Base-by-base conservation (phyloP, 192 early-diverging fungal species). In the Dispira parvispora region DNA sequence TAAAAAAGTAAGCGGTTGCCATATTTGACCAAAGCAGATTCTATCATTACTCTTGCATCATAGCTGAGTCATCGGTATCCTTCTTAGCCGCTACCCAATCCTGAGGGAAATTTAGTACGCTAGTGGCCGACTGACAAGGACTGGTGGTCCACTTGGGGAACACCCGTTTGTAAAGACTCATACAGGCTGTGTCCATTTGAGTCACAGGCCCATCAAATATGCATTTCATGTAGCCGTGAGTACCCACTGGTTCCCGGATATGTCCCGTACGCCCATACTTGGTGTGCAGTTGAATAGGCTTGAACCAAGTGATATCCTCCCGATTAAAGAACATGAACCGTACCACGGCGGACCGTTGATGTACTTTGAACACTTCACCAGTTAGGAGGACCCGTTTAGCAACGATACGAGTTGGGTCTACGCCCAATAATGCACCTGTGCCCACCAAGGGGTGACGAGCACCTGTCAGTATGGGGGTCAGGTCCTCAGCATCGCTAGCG, bases 281-380 rank as follows among this genome's bases (percentile, higher is more conserved):
- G 13, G 94, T 94, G 38, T 78, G 72, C 49, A 99, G 71, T 71
- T 96, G 92, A 10, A 99, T 81, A 28, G 96, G 93, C 73, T 91
- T 94, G 77, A 96, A 99, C 83, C 90, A 99, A 64, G 80, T 73
- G 52, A 96, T 81, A 74, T 99, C 95, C 20, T 91, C 87, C 21
- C 89, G 80, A 69, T 87, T 88, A 72, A 92, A 96, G 81, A 98
- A 96, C 94, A 98, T 98, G 74, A 82, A 94, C 52, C 94, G 87
- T 57, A 98, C 80, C 12, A 96, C 94, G 11, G 91, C 92, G 42
- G 85, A 80, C 28, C 88, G 85, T 72, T 89, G 92, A 79, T 96
- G 82, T 63, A 96, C 81, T 73, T 94, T 94, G 82, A 81, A 96
- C 28, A 94, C 92, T 66, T 95, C 86, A 46, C 94, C 96, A 1